phyloP scores from a whole-genome alignment of 139 green algal genomes.

The Chlamydomonas asymmetrica region DNA sequence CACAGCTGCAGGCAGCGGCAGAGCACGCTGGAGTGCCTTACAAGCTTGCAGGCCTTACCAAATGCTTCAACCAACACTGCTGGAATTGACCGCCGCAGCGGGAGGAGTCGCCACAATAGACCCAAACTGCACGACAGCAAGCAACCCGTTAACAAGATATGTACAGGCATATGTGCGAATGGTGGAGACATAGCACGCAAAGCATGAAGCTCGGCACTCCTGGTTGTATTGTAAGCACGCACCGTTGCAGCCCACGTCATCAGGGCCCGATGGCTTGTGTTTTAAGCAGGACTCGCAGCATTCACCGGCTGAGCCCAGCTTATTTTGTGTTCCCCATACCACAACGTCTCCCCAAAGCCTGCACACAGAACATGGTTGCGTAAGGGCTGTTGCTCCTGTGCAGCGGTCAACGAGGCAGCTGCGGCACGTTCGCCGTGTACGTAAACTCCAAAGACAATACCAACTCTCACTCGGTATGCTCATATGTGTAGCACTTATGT shows the following conservation, averaged over 20 bases:
- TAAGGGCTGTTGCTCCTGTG: no score
- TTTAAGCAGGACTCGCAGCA: constrained; percentile 67
- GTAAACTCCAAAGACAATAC: background rate
- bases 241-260: constrained; percentile 76
- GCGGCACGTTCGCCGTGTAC: background rate
- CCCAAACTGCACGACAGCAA: constrained; percentile 73
- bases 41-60: constrained; percentile 48
- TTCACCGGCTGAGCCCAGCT: constrained; percentile 36
- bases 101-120: constrained; percentile 72
- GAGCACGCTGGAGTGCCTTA: background rate
- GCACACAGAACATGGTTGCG: constrained; percentile 1
- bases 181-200: background rate
- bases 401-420: no score
- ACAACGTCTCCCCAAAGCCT: constrained; percentile 83
- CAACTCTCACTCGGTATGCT: constrained; percentile 47
- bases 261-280: constrained; percentile 39
- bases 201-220: background rate
- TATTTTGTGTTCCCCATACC: constrained; percentile 60
- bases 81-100: constrained; percentile 56
- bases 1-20: background rate
- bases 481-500: constrained; percentile 40
- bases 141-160: background rate
- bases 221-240: background rate
- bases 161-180: background rate
- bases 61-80: constrained; percentile 90